Evolutionary conservation across 139 green algal genomes (phyloP).

Genomic region (Zygnema circumcarinatum): DNA sequence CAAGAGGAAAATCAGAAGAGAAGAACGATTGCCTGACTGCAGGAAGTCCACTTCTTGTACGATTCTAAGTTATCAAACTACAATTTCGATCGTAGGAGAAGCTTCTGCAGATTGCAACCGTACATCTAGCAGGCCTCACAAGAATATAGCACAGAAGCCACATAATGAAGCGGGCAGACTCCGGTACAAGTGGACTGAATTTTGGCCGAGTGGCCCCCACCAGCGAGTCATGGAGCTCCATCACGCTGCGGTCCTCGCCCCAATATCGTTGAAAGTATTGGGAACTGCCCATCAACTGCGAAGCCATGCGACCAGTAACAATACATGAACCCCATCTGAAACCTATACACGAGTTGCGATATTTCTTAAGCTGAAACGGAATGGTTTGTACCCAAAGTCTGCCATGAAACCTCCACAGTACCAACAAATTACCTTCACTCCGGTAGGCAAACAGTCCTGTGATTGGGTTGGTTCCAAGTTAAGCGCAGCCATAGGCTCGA

Average conservation of each 20-base stretch:
- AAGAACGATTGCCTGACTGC: not conserved
- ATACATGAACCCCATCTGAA: not conserved
- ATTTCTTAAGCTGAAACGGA: not conserved
- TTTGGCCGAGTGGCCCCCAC: no score
- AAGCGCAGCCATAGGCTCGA: not conserved
- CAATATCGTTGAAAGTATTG: not conserved
- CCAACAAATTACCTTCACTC: not conserved
- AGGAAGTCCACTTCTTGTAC: not conserved
- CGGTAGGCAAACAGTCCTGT: not conserved
- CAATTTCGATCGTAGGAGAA: no score
- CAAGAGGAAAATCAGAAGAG: no score
- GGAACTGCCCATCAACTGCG: not conserved
- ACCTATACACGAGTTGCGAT: not conserved
- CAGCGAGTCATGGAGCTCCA: slow-evolving; percentile 18
- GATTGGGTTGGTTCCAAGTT: not conserved
- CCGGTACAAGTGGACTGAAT: no score
- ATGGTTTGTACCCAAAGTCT: not conserved
- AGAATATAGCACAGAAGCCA: not conserved
- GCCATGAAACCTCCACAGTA: not conserved
- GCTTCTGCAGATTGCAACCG: not conserved
- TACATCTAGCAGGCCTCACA: not conserved
- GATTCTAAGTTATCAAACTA: not conserved
- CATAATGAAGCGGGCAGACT: not conserved
- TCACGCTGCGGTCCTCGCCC: not conserved
- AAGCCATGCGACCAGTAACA: not conserved